Percentiles rank a stretch among this genome's conserved stretches.
Conservation (phyloP, 352 stramenopile genomes). For the Pseudoperonospora humuli region DNA sequence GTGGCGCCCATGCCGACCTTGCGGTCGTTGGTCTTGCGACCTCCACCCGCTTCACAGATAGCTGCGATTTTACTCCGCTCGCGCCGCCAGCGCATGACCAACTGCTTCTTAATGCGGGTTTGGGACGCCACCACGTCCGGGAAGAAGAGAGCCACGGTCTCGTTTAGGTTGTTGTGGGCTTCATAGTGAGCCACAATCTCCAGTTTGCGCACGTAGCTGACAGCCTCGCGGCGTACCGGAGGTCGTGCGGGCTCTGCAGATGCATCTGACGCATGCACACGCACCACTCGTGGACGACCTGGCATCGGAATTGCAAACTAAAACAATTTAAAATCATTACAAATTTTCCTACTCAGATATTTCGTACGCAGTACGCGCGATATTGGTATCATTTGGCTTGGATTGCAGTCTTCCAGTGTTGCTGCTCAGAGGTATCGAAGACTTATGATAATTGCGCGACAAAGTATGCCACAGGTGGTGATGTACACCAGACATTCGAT, state of each 20-base stretch:
- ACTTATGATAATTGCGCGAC: too few species aligned
- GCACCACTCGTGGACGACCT: constrained; percentile 10
- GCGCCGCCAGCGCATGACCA: constrained; percentile 16
- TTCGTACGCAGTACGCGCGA: too few species aligned
- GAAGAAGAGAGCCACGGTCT: constrained; percentile 16
- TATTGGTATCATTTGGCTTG: too few species aligned
- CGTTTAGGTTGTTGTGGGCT: constrained; percentile 8
- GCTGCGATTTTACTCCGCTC: constrained; percentile 16
- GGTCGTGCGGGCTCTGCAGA: background rate
- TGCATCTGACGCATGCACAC: background rate
- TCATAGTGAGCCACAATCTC: constrained; percentile 14
- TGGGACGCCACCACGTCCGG: constrained; percentile 3
- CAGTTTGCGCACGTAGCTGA: constrained; percentile 19
- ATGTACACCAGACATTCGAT: too few species aligned
- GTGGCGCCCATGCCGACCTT: constrained; percentile 17
- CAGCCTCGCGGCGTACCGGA: constrained; percentile 4
- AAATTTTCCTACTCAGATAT: too few species aligned
- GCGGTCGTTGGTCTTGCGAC: constrained; percentile 18
- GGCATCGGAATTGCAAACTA: constrained; percentile 2
- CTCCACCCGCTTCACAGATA: constrained; percentile 14
- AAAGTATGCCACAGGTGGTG: too few species aligned
- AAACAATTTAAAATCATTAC: too few species aligned
- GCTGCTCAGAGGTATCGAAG: too few species aligned
- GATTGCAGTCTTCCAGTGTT: too few species aligned
- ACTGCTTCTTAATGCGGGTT: constrained; percentile 16